Evolutionary conservation across 805 yeast genomes (phyloP).

Genomic region (Candida manassasensis): DNA sequence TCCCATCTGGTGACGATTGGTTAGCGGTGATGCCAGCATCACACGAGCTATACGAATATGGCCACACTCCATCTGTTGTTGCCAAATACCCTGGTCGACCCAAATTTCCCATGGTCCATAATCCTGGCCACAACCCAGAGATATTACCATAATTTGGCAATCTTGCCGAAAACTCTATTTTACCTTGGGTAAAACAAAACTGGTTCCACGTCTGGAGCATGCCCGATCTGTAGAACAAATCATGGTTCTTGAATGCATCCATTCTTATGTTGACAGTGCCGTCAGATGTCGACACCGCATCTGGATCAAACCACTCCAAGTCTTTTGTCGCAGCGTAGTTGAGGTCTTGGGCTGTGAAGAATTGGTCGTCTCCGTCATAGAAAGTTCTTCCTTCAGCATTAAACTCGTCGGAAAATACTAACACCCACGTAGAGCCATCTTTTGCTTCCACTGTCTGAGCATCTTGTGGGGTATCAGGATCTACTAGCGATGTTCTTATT

Average conservation of each 20-base stretch:
- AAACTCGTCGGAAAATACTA: conserved; percentile 40
- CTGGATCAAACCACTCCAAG: conserved; percentile 43
- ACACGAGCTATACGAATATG: conserved; percentile 34
- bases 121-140: conserved; percentile 38
- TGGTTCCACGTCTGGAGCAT: conserved; percentile 38
- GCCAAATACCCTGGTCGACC: conserved; percentile 36
- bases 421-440: conserved; percentile 30
- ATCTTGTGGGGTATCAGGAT: conserved; percentile 38
- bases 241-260: conserved; percentile 35
- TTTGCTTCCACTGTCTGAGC: conserved; percentile 19
- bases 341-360: conserved; percentile 37
- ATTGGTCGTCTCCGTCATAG: conserved; percentile 42
- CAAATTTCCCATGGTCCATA: conserved; percentile 38
- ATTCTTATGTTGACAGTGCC: conserved; percentile 31
- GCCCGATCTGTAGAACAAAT: conserved; percentile 33
- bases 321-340: conserved; percentile 40
- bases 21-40: conserved; percentile 38
- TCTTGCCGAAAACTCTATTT: conserved; percentile 26
- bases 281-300: conserved; percentile 34
- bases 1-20: conserved; percentile 38
- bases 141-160: conserved; percentile 33
- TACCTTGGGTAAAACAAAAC: conserved; percentile 33
- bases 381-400: conserved; percentile 41
- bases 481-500: conserved; percentile 31
- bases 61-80: conserved; percentile 37